Evolutionary conservation across 768 basidiomycete species (phyloP), one percentile per base, ranked within the genome.

Genomic region (Amanita polypyramis): DNA sequence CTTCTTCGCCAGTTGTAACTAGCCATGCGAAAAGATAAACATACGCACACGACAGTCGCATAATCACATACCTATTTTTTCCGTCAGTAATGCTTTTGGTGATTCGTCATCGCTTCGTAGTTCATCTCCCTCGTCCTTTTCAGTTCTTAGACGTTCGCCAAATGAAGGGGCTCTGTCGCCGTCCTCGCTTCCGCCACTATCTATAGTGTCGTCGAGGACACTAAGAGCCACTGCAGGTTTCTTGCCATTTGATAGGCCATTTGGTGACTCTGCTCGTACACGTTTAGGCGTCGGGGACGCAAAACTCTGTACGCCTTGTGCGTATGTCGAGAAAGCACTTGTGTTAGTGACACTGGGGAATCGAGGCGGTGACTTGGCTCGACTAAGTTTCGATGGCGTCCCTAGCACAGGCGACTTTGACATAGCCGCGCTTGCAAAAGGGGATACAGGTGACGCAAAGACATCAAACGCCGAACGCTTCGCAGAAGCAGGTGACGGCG

Each of bases 1-100:
- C 84, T 60, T 90, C 87, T 62, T 90, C 87, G 7, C 87, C 87
- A 2, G 87, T 90, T 38, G 72, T 62, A 32, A 84, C 85, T 86
- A 47, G 48, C 23, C 47, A 43, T 12, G 41, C 41, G 49, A 50
- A 43, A 17, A 45, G 29, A 11, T 25, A 38, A 30, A 15, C 19
- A 23, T 29, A 11, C n/a, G 9, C 7, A 12, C 11, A 25, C 19
- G 9, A 17, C 25, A 5, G 11, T 30, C 21, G 20, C 12, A 42
- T 10, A 40, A 37, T 25, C 1, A 63, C 75, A 51, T 46, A 80
- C 86, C 73, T 60, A 85, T 82, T 65, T 85, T 82, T 60, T 85
- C 82, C 9, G 73, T 77, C 56, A 86, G 56, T 17, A 65, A 64
- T n/a, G 70, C 54, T 56, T 75, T 72, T 49, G 62, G 61, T 21